Base-by-base conservation (phyloP, 371 early-diverging fungal species). In the Lichtheimia corymbifera region DNA sequence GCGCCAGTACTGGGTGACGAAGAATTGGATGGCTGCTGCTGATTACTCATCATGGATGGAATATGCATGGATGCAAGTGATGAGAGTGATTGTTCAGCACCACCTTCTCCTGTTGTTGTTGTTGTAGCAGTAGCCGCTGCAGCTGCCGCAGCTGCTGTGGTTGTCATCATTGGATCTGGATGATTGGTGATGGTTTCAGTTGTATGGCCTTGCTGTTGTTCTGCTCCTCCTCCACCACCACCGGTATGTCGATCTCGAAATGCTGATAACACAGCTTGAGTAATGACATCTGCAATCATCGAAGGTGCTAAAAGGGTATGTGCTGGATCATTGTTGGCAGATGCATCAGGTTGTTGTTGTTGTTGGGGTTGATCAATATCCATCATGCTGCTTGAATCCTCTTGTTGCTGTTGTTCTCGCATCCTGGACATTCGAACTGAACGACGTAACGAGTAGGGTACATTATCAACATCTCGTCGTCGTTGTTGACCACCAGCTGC, bases 201-300 rank as follows among this genome's bases (percentile, higher is more conserved):
- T 55, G 40, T 28, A 35, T 35, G 4, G 14, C 20, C 11, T 18
- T 43, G 27, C 0, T 45, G 47, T 30, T 43, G 42, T 17, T 24
- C 27, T 28, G 45, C 24, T 47, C 27, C 24, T n/a, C n/a, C n/a
- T n/a, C n/a, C 22, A 15, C 22, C 11, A 50, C 2, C 51, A 50
- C 11, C 51, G 0, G 53, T 47, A 28, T 40, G 57, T 27, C 59
- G 59, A 12, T 58, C 59, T 17, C 50, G 18, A 50, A 45, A 58
- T 13, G 59, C 49, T 35, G 35, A 28, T 18, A 58, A 2, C 4
- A 58, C 59, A 30, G 59, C 59, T 50, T 58, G 18, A 11, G 59
- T 58, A 41, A 58, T 58, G 7, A 58, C 59, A 58, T 58, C 59
- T 2, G 59, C 57, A 27, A 56, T 41, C 57, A 45, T 56, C 14